Percentiles rank a stretch among this genome's conserved stretches.
Conservation (phyloP, 2,329 filamentous ascomycete genomes). For the Arthrobotrys sinensis region DNA sequence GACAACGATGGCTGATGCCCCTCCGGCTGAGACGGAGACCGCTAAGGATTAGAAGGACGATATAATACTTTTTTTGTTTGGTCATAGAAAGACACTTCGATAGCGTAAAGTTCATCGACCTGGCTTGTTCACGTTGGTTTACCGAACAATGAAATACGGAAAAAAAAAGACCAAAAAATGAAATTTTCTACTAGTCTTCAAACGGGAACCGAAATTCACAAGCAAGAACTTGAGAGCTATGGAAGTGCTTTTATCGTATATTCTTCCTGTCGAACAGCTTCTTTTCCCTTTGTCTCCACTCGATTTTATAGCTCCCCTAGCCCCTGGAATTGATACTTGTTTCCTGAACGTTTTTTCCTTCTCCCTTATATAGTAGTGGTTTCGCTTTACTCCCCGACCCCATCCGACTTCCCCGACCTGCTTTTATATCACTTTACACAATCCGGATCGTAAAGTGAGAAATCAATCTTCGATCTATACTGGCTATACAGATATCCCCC, state of each 20-base stretch:
- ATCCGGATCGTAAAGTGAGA: slow-evolving; percentile 37
- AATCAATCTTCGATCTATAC: slow-evolving; percentile 22
- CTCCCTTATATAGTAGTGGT: slow-evolving; percentile 42
- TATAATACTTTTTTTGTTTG: slow-evolving; percentile 60
- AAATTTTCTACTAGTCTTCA: slow-evolving; percentile 22
- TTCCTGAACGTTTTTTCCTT: slow-evolving; percentile 24
- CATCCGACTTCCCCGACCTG: neutral
- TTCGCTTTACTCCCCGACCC: slow-evolving; percentile 1
- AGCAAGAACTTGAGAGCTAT: slow-evolving; percentile 49
- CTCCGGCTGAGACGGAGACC: slow-evolving; percentile 70
- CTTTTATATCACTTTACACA: slow-evolving; percentile 7
- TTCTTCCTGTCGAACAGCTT: slow-evolving; percentile 42
- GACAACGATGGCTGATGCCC: slow-evolving; percentile 74
- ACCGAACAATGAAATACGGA: slow-evolving; percentile 46
- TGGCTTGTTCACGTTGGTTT: slow-evolving; percentile 60
- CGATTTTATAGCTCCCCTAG: slow-evolving; percentile 29
- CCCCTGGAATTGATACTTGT: slow-evolving; percentile 38
- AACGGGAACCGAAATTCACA: slow-evolving; percentile 27
- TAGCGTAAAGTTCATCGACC: slow-evolving; percentile 60
- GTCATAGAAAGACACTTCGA: slow-evolving; percentile 64
- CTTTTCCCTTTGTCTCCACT: slow-evolving; percentile 22
- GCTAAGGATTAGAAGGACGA: slow-evolving; percentile 52
- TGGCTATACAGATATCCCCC: slow-evolving; percentile 24
- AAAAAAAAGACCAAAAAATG: slow-evolving; percentile 44
- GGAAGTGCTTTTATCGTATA: slow-evolving; percentile 56